These are phyloP conservation scores for Diplodia sapinea DNA, from an alignment of 2,329 filamentous ascomycete species.

Conservation along the genomic window DNA sequence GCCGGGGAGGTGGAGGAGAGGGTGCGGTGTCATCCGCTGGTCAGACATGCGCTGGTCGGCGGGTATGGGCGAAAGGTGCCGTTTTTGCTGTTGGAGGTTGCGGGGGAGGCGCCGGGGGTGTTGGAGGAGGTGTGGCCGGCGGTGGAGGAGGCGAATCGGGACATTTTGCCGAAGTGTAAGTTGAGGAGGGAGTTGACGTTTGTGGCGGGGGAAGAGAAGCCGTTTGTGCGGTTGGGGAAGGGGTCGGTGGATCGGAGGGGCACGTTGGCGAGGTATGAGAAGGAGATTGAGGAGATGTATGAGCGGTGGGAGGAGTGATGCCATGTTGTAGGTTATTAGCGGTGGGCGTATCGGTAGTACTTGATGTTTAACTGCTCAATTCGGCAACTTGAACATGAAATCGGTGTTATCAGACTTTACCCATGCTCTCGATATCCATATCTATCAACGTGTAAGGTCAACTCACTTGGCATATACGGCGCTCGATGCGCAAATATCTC, in stretches of 20 bases:
- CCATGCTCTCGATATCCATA: background rate
- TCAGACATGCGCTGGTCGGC: background rate
- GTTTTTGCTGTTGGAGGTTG: conserved; percentile 7
- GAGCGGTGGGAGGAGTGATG: background rate
- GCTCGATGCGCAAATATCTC: background rate
- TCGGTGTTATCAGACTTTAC: too few species aligned
- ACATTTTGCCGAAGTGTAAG: background rate
- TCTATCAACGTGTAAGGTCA: background rate
- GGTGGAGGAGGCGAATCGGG: conserved; percentile 30
- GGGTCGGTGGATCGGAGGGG: conserved; percentile 20
- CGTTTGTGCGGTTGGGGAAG: conserved; percentile 12
- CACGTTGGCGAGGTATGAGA: conserved; percentile 8
- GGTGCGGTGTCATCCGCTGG: background rate
- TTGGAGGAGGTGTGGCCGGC: conserved; percentile 13
- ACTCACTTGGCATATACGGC: background rate
- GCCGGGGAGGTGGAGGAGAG: conserved; percentile 10
- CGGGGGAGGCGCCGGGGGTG: background rate
- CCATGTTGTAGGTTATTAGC: too few species aligned
- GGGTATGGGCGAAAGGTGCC: conserved; percentile 4
- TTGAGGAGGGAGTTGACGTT: conserved; percentile 14
- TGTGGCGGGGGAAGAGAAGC: conserved; percentile 8
- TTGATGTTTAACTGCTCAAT: too few species aligned
- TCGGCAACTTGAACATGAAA: too few species aligned
- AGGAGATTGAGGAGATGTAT: conserved; percentile 8
- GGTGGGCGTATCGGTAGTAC: too few species aligned